Percentiles rank a stretch among this genome's conserved stretches.
Evolutionary conservation across 2,329 filamentous ascomycete genomes (phyloP).

Genomic region (Aureobasidium sp.): DNA sequence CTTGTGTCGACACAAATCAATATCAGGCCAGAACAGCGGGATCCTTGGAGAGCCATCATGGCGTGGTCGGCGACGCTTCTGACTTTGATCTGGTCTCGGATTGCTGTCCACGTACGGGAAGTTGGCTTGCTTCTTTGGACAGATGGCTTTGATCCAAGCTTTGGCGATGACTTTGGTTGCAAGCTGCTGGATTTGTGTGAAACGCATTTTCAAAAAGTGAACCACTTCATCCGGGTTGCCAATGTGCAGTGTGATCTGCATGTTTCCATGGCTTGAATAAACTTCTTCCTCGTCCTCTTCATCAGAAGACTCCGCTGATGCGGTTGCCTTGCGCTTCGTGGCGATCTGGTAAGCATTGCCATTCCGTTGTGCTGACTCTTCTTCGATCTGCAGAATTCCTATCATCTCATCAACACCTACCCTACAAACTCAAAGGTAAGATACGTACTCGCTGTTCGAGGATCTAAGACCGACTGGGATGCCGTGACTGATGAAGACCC

Average conservation of each 20-base stretch:
- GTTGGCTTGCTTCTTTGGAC: conserved; percentile 68
- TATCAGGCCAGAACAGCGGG: conserved; percentile 29
- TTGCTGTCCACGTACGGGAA: conserved; percentile 53
- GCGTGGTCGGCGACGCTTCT: conserved; percentile 2
- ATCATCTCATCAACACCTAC: not conserved
- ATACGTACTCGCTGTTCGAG: conserved; percentile 5
- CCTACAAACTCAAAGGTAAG: not conserved
- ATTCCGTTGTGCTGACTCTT: not conserved
- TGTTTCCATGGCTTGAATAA: not conserved
- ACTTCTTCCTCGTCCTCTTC: conserved; percentile 1
- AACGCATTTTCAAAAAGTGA: conserved; percentile 52
- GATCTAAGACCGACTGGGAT: not conserved
- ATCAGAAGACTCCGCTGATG: not conserved
- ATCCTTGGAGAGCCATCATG: conserved; percentile 13
- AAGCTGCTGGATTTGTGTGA: conserved; percentile 60
- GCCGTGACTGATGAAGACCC: too few species aligned
- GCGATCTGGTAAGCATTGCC: not conserved
- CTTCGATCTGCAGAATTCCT: not conserved
- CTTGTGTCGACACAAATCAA: conserved; percentile 49
- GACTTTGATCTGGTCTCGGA: conserved; percentile 30
- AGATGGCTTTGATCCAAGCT: conserved; percentile 65
- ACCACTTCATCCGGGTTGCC: conserved; percentile 25
- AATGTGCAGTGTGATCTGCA: conserved; percentile 14
- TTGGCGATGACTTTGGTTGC: conserved; percentile 66
- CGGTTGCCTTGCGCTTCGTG: not conserved